Evolutionary conservation across 2,329 filamentous ascomycete species (phyloP).

Genomic region (Alternaria panax): DNA sequence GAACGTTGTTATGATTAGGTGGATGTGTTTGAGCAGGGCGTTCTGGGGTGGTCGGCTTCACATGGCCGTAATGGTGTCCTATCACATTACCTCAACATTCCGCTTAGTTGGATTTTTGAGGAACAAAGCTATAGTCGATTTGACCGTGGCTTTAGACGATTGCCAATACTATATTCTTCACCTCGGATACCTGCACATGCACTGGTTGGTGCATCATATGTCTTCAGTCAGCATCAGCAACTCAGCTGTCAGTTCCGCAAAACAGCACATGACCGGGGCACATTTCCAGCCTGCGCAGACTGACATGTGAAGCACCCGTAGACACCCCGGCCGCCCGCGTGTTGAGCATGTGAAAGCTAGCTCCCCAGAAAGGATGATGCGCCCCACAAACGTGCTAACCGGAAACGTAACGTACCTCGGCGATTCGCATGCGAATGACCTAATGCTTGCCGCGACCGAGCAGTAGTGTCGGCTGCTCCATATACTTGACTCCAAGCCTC

Average conservation of each 20-base stretch:
- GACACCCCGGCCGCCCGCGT: neutral
- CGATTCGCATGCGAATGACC: slow-evolving; percentile 21
- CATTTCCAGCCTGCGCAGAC: neutral
- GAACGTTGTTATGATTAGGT: slow-evolving; percentile 10
- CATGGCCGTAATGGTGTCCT: slow-evolving; percentile 1
- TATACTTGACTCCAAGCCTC: neutral
- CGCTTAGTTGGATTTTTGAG: neutral
- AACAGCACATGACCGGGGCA: slow-evolving; percentile 4
- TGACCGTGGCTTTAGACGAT: neutral
- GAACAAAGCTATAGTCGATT: neutral
- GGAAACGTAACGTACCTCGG: slow-evolving; percentile 24
- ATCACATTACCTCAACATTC: neutral
- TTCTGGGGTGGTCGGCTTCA: slow-evolving; percentile 24
- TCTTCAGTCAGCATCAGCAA: slow-evolving; percentile 7
- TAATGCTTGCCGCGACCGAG: slow-evolving; percentile 10
- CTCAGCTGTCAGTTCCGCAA: slow-evolving; percentile 1
- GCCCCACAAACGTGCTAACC: slow-evolving; percentile 23
- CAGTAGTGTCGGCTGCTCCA: neutral
- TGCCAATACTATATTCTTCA: neutral
- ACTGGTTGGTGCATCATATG: neutral
- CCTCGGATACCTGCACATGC: neutral
- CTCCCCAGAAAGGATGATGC: slow-evolving; percentile 22
- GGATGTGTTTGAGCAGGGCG: slow-evolving; percentile 36
- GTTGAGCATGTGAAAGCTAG: slow-evolving; percentile 31
- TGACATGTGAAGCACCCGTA: slow-evolving; percentile 15